phyloP scores from a whole-genome alignment of 2,329 filamentous ascomycete species.

The Nothophaeocryptopus gaeumannii region DNA sequence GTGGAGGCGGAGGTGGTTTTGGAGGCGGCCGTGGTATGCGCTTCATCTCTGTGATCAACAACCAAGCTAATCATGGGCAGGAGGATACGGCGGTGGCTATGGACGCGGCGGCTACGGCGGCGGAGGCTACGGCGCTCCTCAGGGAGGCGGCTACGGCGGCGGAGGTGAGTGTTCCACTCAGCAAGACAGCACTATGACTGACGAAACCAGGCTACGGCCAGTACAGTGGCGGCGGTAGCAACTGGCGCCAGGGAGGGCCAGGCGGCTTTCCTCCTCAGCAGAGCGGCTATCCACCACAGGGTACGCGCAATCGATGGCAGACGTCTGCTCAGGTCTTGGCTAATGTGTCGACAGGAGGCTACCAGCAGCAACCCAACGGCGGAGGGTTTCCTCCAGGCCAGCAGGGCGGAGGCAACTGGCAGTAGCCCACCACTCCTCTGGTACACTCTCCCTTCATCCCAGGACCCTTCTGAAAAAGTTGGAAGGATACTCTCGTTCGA shows the following conservation, averaged over 20 bases:
- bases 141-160: conserved; percentile 33
- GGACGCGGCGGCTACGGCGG: conserved; percentile 24
- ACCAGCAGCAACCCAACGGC: conserved; percentile 28
- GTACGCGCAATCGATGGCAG: conserved; percentile 9
- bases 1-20: conserved; percentile 28
- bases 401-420: conserved; percentile 26
- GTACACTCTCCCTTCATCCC: conserved; percentile 8
- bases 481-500: conserved; percentile 17
- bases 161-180: conserved; percentile 19
- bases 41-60: no score
- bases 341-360: conserved; percentile 23
- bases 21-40: conserved; percentile 36
- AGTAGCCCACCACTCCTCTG: conserved; percentile 6
- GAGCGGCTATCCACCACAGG: conserved; percentile 9
- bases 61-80: background rate
- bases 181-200: no score
- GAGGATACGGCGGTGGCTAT: conserved; percentile 16
- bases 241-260: conserved; percentile 30
- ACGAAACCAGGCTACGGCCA: conserved; percentile 3
- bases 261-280: conserved; percentile 9
- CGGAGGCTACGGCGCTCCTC: conserved; percentile 25
- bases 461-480: conserved; percentile 11
- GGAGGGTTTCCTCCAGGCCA: conserved; percentile 28
- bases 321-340: background rate
- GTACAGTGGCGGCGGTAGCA: conserved; percentile 23